Evolutionary conservation across 345 rosid species (phyloP), one percentile per base, ranked within the genome.

Genomic region (Lepidium africanum): DNA sequence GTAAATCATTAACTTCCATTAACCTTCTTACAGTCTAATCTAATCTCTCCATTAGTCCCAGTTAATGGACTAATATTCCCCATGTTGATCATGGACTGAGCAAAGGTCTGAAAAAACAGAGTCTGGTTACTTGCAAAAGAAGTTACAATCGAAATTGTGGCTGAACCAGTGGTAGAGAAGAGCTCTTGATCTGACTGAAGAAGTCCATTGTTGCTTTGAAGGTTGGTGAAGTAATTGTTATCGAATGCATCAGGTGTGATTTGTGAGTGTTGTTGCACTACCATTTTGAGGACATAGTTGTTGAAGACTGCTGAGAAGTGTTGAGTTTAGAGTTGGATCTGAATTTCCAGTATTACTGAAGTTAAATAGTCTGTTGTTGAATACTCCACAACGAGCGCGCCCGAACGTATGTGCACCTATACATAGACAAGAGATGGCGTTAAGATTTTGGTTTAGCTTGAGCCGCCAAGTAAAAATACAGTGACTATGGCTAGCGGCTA

Each of bases 331-430:
- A 10, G 81, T 75, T 6, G 85, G 88, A 39, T 87, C 94, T 0
- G 91, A 81, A 15, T 16, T 62, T 6, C 77, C 78, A 0, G 81
- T 74, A 25, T 19, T 15, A 40, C 3, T 85, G 72, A 86, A 88
- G 65, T 84, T 68, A 70, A 69, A 86, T 27, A 88, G 61, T 2
- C 94, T 71, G 7, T n/a, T n/a, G 2, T 0, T 8, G 72, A 88
- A 82, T 0, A 65, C 57, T 13, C 10, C 8, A 21, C 91, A 88
- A 33, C 49, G 75, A 27, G 74, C 88, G 46, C 94, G 71, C 2
- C 94, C 94, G 61, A 84, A 84, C 5, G 94, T 88, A 71, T 88
- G 91, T 4, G 78, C 94, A 38, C 94, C 91, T 88, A 66, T 39
- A 16, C 30, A 33, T 60, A 13, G 39, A 58, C 54, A 42, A 32